Base-by-base conservation (phyloP, 805 yeast genomes). In the Kodamaea sagamina region DNA sequence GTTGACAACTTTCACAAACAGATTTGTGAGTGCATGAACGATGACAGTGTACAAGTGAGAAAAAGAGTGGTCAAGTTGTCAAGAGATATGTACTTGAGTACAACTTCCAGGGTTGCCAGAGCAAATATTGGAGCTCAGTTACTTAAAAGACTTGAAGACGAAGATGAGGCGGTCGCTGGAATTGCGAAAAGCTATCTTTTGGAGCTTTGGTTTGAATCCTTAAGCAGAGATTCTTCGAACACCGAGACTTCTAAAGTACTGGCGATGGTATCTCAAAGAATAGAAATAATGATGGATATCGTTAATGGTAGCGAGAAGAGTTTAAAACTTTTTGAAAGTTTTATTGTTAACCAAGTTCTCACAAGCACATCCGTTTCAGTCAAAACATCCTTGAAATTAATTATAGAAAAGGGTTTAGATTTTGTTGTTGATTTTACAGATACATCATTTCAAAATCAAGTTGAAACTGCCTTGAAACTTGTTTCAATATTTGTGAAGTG, bases 21-120 rank as follows among this genome's bases (percentile, higher is more conserved):
- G 12, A 62, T 85, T 6, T 67, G 80, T 34, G 75, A 68, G 8
- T 57, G 81, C 50, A 57, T 74, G 25, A 66, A 62, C 42, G 93
- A 88, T 52, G 75, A 73, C 5, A 85, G 92, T 43, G 53, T 80
- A 11, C 72, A 75, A 32, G 88, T 89, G 6, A 69, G 92, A 39
- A 82, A 75, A 50, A 75, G 83, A 43, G 82, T 84, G 0, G 55
- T 86, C 4, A 74, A 70, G 45, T 57, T 86, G 7, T 69, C 79
- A 22, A 70, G 63, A 25, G 65, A 58, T 6, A 70, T 86, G 52
- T 83, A 77, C 52, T 50, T 55, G 4, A 53, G 55, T 6, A 60
- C 75, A 0, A 40, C 52, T 0, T 64, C 67, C 18, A 39, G 41
- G 1, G 38, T 53, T 1, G 54, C 70, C 35, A 74, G 71, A 47